A percentile compares a stretch with the other conserved stretches of the same genome.
phyloP scores from a whole-genome alignment of 495 filamentous ascomycete genomes.

The Neurospora cerealis region DNA sequence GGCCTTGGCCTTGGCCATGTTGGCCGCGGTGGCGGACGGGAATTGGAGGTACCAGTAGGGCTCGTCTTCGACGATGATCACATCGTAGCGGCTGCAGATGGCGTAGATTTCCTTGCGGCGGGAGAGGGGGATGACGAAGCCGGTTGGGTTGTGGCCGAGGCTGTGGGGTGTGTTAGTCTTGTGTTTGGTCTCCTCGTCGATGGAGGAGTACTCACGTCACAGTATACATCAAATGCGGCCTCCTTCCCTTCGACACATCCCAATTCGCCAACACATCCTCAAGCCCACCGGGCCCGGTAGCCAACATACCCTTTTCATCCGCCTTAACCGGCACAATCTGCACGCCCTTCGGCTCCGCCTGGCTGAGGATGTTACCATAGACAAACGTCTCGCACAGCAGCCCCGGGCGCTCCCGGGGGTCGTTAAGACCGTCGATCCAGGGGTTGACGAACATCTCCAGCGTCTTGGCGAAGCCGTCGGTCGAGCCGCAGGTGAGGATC shows the following conservation, averaged over 20 bases:
- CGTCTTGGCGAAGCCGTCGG: constrained; percentile 74
- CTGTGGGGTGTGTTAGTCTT: constrained; percentile 28
- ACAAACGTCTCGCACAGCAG: constrained; percentile 68
- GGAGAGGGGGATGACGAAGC: constrained; percentile 56
- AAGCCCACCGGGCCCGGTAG: constrained; percentile 57
- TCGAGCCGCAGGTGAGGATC: constrained; percentile 65
- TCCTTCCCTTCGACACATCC: constrained; percentile 60
- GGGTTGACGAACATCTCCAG: constrained; percentile 61
- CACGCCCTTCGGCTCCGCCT: constrained; percentile 56
- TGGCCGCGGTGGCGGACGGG: constrained; percentile 47
- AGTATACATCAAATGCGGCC: constrained; percentile 82
- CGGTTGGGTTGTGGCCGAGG: constrained; percentile 87
- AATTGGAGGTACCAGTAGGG: constrained; percentile 96
- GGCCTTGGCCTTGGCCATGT: no score
- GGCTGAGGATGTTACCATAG: constrained; percentile 64
- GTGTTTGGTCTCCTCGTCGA: not conserved
- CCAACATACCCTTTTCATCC: constrained; percentile 68
- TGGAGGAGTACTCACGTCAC: constrained; percentile 55
- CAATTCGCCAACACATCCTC: constrained; percentile 71
- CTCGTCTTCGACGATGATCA: constrained; percentile 90
- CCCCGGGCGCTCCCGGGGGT: constrained; percentile 55
- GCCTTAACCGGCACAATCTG: constrained; percentile 62
- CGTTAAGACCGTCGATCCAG: constrained; percentile 60
- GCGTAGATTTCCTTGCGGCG: constrained; percentile 71
- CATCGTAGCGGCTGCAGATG: constrained; percentile 73